These are phyloP conservation scores for Aspergillus sclerotioniger DNA, from an alignment of 495 filamentous ascomycete genomes.

Conservation along the genomic window DNA sequence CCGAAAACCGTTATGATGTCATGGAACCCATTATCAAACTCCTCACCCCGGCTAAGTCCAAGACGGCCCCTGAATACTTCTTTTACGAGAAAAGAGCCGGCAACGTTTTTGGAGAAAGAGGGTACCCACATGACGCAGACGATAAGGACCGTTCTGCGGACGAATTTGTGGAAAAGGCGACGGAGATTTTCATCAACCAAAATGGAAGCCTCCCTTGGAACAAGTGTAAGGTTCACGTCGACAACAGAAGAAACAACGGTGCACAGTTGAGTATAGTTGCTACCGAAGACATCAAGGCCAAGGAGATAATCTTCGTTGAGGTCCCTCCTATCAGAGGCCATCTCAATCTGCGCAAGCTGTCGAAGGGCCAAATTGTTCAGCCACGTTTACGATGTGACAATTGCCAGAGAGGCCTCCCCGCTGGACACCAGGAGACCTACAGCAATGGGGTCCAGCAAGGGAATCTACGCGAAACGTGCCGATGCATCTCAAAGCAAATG, in stretches of 20 bases:
- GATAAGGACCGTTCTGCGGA: slow-evolving; percentile 15
- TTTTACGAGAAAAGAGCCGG: slow-evolving; percentile 24
- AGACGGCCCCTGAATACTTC: neutral
- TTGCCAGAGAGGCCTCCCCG: slow-evolving; percentile 11
- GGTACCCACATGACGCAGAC: slow-evolving; percentile 28
- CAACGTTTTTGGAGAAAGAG: slow-evolving; percentile 8
- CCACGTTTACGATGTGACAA: slow-evolving; percentile 24
- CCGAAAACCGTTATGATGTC: neutral
- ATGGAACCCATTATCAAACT: neutral
- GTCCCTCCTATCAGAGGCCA: slow-evolving; percentile 31
- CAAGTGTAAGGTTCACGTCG: slow-evolving; percentile 7
- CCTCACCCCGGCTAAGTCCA: neutral
- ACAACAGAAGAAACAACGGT: neutral
- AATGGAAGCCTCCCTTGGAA: slow-evolving; percentile 9
- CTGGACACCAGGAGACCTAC: neutral
- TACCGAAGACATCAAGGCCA: slow-evolving; percentile 16
- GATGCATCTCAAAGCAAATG: neutral
- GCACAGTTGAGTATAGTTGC: slow-evolving; percentile 24
- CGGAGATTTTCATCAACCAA: neutral
- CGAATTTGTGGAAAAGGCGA: slow-evolving; percentile 10
- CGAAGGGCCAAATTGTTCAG: neutral
- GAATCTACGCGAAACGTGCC: neutral
- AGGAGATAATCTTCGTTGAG: slow-evolving; percentile 24
- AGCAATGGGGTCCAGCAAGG: neutral
- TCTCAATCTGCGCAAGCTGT: slow-evolving; percentile 15